Evolutionary conservation across 768 basidiomycete genomes (phyloP).

Genomic region (Cystobasidium tubakii): DNA sequence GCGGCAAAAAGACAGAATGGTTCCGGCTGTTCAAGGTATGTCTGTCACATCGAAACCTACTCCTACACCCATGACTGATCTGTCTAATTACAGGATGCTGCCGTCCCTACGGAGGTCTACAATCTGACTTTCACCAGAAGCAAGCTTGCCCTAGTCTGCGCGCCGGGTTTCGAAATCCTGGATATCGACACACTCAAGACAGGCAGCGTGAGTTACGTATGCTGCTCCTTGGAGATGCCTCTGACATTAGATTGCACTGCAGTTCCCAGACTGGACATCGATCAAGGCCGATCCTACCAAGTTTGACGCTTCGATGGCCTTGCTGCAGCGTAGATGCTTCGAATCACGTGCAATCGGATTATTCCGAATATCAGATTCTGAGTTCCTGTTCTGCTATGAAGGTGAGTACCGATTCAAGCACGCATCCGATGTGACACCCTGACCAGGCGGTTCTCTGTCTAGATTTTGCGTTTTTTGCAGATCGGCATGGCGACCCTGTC

Average conservation of each 20-base stretch:
- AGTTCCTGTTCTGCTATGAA: constrained; percentile 83
- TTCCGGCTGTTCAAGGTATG: constrained; percentile 72
- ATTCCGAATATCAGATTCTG: constrained; percentile 78
- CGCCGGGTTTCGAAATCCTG: constrained; percentile 96
- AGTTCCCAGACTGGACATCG: constrained; percentile 37
- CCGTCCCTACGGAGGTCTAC: constrained; percentile 64
- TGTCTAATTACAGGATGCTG: constrained; percentile 26
- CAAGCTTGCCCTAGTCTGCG: constrained; percentile 84
- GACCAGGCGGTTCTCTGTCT: not conserved
- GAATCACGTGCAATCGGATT: constrained; percentile 77
- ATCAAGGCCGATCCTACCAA: constrained; percentile 54
- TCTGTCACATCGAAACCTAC: not conserved
- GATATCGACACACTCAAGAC: constrained; percentile 72
- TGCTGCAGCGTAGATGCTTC: constrained; percentile 73
- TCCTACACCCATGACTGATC: not conserved
- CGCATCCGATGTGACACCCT: no score
- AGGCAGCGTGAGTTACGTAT: not conserved
- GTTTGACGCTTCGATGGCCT: constrained; percentile 62
- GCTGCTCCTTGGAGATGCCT: constrained; percentile 72
- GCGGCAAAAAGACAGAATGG: constrained; percentile 81
- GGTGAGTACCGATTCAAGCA: constrained; percentile 53
- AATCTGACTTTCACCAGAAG: constrained; percentile 68
- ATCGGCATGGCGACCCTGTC: constrained; percentile 63
- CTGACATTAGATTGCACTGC: constrained; percentile 55
- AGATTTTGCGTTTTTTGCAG: constrained; percentile 77